Percentiles rank a stretch among this genome's conserved stretches.
phyloP scores from a whole-genome alignment of 2,329 filamentous ascomycete genomes.

The Reticulascus tulasneorum region DNA sequence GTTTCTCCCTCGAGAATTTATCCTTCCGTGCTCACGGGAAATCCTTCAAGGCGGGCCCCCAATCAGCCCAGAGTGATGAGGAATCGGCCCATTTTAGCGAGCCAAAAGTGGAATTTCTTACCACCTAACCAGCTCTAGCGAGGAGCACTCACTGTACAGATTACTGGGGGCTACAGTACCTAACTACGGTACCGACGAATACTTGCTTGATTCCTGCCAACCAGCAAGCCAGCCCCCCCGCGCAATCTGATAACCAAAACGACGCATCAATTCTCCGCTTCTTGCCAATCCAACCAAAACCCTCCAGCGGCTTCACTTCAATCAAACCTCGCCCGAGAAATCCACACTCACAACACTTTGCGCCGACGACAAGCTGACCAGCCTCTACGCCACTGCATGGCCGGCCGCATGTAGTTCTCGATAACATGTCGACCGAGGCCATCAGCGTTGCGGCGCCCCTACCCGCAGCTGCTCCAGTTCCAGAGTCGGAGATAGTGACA shows the following conservation, averaged over 20 bases:
- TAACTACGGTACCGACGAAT: no score
- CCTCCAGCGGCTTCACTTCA: no score
- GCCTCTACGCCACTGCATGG: conserved; percentile 8
- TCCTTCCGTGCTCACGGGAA: no score
- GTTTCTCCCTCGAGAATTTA: no score
- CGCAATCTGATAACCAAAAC: conserved; percentile 15
- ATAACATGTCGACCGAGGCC: conserved; percentile 53
- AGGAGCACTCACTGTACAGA: conserved; percentile 9
- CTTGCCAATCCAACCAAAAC: no score
- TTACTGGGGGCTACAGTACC: conserved; percentile 10
- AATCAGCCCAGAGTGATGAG: conserved; percentile 20
- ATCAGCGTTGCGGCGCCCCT: no score
- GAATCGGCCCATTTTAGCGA: conserved; percentile 19
- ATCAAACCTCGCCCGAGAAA: conserved; percentile 5
- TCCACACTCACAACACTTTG: no score
- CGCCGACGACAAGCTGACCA: no score
- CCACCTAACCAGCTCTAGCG: no score
- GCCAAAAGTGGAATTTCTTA: no score
- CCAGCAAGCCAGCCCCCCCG: no score
- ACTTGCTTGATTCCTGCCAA: no score
- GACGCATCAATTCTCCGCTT: conserved; percentile 15
- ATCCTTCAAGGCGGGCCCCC: conserved; percentile 9
- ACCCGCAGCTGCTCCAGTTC: conserved; percentile 41
- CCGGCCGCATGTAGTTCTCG: conserved; percentile 41
- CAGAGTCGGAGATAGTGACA: conserved; percentile 27